Conservation (phyloP, 1,284 basidiomycete genomes). For the Cutaneotrichosporon curvatum region DNA sequence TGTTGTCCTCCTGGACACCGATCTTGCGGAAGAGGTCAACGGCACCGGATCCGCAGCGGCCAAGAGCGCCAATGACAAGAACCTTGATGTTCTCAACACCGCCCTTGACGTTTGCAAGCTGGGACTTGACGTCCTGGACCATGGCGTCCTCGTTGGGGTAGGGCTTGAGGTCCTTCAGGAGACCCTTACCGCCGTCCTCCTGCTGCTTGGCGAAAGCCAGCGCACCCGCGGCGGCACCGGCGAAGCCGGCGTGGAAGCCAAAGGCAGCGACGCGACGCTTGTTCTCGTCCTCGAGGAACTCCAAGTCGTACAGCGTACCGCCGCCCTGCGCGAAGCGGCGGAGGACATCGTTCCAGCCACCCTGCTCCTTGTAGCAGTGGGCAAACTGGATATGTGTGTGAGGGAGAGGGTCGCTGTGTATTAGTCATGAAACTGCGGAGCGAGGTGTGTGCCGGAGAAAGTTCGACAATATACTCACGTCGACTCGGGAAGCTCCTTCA, state of each 20-base stretch:
- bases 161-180: slow-evolving; percentile 64
- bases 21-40: slow-evolving; percentile 92
- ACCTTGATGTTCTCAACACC: slow-evolving; percentile 70
- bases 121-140: slow-evolving; percentile 63
- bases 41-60: slow-evolving; percentile 92
- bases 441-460: background rate
- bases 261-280: slow-evolving; percentile 91
- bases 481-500: slow-evolving; percentile 89
- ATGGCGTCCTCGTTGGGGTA: slow-evolving; percentile 74
- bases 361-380: slow-evolving; percentile 97
- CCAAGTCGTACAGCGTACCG: slow-evolving; percentile 90
- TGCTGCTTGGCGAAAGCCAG: slow-evolving; percentile 71
- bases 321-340: slow-evolving; percentile 78
- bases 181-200: slow-evolving; percentile 52
- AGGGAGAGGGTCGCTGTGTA: slow-evolving; percentile 59
- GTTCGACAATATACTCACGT: slow-evolving; percentile 39
- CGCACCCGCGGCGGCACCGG: slow-evolving; percentile 88
- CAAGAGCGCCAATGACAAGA: slow-evolving; percentile 92
- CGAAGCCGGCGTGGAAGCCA: slow-evolving; percentile 97
- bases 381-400: slow-evolving; percentile 99
- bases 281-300: slow-evolving; percentile 86
- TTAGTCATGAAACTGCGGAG: no score
- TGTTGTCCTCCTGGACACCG: slow-evolving; percentile 87
- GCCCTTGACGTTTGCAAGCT: slow-evolving; percentile 56
- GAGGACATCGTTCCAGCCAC: slow-evolving; percentile 84